Base-by-base conservation (phyloP, 192 early-diverging fungal genomes). In the Linnemannia schmuckeri region DNA sequence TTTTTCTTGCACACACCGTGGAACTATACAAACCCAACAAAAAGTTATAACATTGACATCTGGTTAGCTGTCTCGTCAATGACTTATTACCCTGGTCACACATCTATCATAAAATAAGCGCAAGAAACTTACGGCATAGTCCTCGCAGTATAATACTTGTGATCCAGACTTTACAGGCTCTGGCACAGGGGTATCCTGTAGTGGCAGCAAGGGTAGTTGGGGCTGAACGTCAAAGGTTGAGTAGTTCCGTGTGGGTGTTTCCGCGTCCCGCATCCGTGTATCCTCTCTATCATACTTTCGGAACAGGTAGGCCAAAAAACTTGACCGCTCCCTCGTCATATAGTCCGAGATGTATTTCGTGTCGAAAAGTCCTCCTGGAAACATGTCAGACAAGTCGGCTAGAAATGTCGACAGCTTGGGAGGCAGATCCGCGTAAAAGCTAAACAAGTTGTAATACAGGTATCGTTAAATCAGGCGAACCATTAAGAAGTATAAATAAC, bases 311-410 rank as follows among this genome's bases (percentile, higher is more conserved):
- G 94, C 91, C 74, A 97, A 79, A 76, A 93, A 97, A 9, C 91
- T 93, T 1, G 89, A 81, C 7, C 87, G 88, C 78, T 97, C 96
- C 37, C 90, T 79, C 1, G 90, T 89, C 12, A 94, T 92, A 70
- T 89, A 94, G 57, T 96, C 95, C 4, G 96, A 89, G 18, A 97
- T 80, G 76, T 96, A 95, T 88, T 99, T 99, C 80, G 99, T 99
- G 88, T 99, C 99, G 75, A 94, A 96, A 27, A 98, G 91, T 3
- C 98, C 98, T 40, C 91, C 97, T 41, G 92, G 93, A 78, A 99
- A 98, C 95, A 97, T 95, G 44, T 93, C 92, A 22, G 78, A 78
- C 22, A 98, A 76, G 85, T 98, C 97, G 20, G 93, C 92, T 2
- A 95, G 87, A 88, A 99, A 98, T 0, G 91, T 90, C 52, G 89